Evolutionary conservation across 2,329 filamentous ascomycete species (phyloP), one percentile per base, ranked within the genome.

Genomic region (Penicillium sp.): DNA sequence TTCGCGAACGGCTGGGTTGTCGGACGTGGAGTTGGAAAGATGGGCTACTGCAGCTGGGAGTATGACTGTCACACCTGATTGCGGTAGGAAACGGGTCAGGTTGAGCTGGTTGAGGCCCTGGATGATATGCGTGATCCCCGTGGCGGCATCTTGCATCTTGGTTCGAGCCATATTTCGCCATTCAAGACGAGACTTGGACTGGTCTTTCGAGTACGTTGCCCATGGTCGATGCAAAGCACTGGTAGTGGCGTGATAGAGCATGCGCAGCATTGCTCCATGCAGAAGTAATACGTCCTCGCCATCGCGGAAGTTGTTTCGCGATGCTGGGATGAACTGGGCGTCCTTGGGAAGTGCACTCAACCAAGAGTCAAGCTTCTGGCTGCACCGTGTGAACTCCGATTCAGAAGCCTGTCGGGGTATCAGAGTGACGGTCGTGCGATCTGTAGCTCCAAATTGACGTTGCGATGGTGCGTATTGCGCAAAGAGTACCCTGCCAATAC

Each of bases 241-340:
- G n/a, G 94, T 83, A 0, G 92, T 95, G 1, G 92, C 94, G 76
- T 92, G 92, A 75, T 93, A 96, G 0, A 95, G 87, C 90, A 96
- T 94, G 75, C 95, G 91, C 30, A 97, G 80, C 54, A 97, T 84
- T n/a, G 90, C 90, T 42, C 90, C 85, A 71, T 96, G 91, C 1
- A 96, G 77, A 52, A 84, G 79, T 6, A 87, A 67, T 2, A 79
- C 77, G 42, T 79, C 74, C 52, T 80, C 78, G n/a, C 77, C 76
- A 25, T 76, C 65, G 1, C 84, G 84, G 13, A 87, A 82, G 52
- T 83, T 82, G 40, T 86, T 87, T 43, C 86, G 81, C 13, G 77
- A 83, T 56, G 85, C 83, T 87, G 88, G 59, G 16, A 84, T 81
- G 68, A 92, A 92, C 59, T 87, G 84, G 63, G 90, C 93, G 65